These are phyloP conservation scores for Volvox africanus DNA, from an alignment of 139 green algal genomes.

Conservation along the genomic window DNA sequence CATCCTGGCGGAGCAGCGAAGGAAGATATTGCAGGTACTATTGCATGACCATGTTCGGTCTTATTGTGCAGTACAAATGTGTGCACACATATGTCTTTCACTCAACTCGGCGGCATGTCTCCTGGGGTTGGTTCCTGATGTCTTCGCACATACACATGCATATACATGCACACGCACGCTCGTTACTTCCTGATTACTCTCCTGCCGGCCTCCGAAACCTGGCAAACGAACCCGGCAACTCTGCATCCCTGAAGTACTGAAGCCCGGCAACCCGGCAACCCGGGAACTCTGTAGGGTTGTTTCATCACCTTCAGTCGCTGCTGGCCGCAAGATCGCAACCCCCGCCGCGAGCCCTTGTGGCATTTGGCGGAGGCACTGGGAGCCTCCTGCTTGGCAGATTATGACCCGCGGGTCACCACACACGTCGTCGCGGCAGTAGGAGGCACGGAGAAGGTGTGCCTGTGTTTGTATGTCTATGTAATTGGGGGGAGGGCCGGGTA, in stretches of 20 bases:
- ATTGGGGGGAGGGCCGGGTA: too few relatives aligned
- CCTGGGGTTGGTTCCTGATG: too few relatives aligned
- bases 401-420: slow-evolving; percentile 33
- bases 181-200: too few relatives aligned
- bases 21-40: slow-evolving; percentile 27
- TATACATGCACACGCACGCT: too few relatives aligned
- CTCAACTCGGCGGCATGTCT: too few relatives aligned
- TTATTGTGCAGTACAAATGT: neutral
- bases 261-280: too few relatives aligned
- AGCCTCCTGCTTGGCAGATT: slow-evolving; percentile 61
- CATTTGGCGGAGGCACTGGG: slow-evolving; percentile 80
- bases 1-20: slow-evolving; percentile 26
- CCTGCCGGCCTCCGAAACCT: too few relatives aligned
- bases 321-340: slow-evolving; percentile 68
- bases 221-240: too few relatives aligned
- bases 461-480: neutral
- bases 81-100: too few relatives aligned
- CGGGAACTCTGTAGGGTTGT: slow-evolving; percentile 55
- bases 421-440: slow-evolving; percentile 51
- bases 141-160: too few relatives aligned
- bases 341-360: slow-evolving; percentile 82
- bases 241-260: too few relatives aligned
- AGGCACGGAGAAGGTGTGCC: slow-evolving; percentile 50
- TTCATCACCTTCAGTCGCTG: slow-evolving; percentile 84
- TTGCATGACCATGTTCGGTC: neutral